Evolutionary conservation across 2,329 filamentous ascomycete species (phyloP).

Genomic region (Colletotrichum incanum): DNA sequence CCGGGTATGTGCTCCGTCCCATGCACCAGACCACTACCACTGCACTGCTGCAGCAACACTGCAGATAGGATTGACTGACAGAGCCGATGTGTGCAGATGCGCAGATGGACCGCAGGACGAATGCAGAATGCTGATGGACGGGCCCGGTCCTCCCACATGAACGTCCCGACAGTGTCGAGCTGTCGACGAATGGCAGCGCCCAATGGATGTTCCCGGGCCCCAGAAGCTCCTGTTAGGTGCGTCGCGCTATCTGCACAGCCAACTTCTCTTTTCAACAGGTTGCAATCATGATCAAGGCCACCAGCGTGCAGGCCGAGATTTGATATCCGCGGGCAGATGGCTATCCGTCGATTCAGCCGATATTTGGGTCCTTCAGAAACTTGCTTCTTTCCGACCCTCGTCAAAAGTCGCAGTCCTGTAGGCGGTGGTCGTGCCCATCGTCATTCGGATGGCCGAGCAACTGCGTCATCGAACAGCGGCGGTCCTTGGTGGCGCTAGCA

Average conservation of each 20-base stretch:
- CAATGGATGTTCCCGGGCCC: constrained; percentile 5
- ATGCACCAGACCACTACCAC: constrained; percentile 11
- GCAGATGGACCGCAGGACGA: constrained; percentile 11
- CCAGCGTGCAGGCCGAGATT: constrained; percentile 19
- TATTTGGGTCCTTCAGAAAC: constrained; percentile 16
- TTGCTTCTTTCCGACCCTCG: constrained; percentile 28
- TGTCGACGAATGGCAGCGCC: constrained; percentile 19
- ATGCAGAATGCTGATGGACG: constrained; percentile 1
- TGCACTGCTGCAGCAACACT: constrained; percentile 20
- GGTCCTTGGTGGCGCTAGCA: constrained; percentile 5
- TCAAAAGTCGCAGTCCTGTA: constrained; percentile 2
- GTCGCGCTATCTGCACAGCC: constrained; percentile 38
- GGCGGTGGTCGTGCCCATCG: constrained; percentile 26
- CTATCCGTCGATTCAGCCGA: constrained; percentile 15
- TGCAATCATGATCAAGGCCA: constrained; percentile 11
- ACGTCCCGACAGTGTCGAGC: constrained; percentile 20
- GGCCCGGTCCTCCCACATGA: constrained; percentile 18
- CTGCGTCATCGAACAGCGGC: constrained; percentile 26
- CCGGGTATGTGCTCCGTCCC: constrained; percentile 28
- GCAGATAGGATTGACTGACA: constrained; percentile 26
- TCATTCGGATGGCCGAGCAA: constrained; percentile 36
- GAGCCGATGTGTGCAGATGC: constrained; percentile 23
- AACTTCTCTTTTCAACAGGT: constrained; percentile 11
- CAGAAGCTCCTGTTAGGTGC: constrained; percentile 26
- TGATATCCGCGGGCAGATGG: constrained; percentile 9